Evolutionary conservation across 2,329 filamentous ascomycete genomes (phyloP), one percentile per base, ranked within the genome.

Genomic region (Colletotrichum sp.): DNA sequence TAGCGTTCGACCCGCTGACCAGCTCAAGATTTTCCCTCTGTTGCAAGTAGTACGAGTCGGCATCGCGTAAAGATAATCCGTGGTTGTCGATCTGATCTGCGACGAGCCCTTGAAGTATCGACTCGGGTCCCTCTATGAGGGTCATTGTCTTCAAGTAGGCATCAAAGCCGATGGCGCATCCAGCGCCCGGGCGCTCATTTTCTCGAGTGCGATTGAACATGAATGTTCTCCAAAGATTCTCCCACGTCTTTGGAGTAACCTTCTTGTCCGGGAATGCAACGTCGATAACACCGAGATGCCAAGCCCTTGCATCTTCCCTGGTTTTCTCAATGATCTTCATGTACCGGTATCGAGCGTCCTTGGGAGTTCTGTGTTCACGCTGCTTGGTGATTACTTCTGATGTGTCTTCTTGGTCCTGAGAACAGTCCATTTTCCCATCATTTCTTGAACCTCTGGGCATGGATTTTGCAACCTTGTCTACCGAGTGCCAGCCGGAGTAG

Each of bases 201-300:
- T 73, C 54, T 9, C 66, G 66, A 24, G 59, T 73, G 1, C 34
- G 66, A 31, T 73, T 66, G 36, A 51, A 73, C 70, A 73, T 73
- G 15, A 70, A 47, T 9, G 70, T n/a, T 34, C 70, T 47, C 70
- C 70, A 73, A 3, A 73, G 38, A 34, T 70, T 73, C 29, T 73
- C 70, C 66, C 43, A 65, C 3, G 29, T 33, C 13, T 27, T 21
- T 2, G 66, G 33, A 12, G 66, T 73, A 6, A 47, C 51, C 8
- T 24, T 65, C 6, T 73, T 73, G 15, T 73, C 38, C 4, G 58
- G 66, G 36, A 73, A 73, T 5, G 70, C 70, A 15, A 73, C 54
- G 21, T 65, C 66, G 11, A 59, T 11, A 9, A 54, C 29, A 12
- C 61, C 31, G 2, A 62, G 58, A 27, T 70, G 36, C 66, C 58